These are phyloP conservation scores for Verruconis gallopava DNA, from an alignment of 2,329 filamentous ascomycete species.

Conservation along the genomic window DNA sequence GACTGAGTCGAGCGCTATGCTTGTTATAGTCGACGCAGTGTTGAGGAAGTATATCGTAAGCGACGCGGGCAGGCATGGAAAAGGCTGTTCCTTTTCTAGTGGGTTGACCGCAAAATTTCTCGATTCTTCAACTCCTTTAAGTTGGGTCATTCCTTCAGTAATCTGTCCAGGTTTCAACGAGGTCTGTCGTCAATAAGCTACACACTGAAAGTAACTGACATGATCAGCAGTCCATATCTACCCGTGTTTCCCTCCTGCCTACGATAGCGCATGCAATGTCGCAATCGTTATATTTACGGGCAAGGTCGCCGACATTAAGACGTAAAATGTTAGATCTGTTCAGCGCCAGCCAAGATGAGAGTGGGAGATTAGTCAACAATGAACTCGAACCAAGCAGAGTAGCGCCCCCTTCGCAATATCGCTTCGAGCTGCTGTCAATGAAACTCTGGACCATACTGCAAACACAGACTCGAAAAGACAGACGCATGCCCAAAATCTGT, in stretches of 20 bases:
- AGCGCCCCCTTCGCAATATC: not conserved
- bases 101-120: conserved; percentile 21
- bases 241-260: conserved; percentile 12
- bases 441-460: not conserved
- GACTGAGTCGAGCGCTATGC: not conserved
- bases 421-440: not conserved
- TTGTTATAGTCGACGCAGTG: not conserved
- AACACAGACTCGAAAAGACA: not conserved
- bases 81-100: conserved; percentile 11
- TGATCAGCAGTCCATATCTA: conserved; percentile 11
- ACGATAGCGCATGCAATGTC: conserved; percentile 13
- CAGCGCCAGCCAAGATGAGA: not conserved
- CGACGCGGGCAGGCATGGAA: conserved; percentile 20
- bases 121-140: conserved; percentile 22
- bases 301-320: conserved; percentile 12
- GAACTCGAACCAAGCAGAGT: not conserved
- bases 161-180: conserved; percentile 24
- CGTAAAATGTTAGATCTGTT: conserved; percentile 7
- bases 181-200: not conserved
- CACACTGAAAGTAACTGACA: conserved; percentile 3
- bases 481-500: not conserved
- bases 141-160: conserved; percentile 28
- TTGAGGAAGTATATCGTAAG: not conserved
- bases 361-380: not conserved
- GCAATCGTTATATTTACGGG: conserved; percentile 11